Conservation (phyloP, 768 basidiomycete genomes). For the Pleurotus platypus region DNA sequence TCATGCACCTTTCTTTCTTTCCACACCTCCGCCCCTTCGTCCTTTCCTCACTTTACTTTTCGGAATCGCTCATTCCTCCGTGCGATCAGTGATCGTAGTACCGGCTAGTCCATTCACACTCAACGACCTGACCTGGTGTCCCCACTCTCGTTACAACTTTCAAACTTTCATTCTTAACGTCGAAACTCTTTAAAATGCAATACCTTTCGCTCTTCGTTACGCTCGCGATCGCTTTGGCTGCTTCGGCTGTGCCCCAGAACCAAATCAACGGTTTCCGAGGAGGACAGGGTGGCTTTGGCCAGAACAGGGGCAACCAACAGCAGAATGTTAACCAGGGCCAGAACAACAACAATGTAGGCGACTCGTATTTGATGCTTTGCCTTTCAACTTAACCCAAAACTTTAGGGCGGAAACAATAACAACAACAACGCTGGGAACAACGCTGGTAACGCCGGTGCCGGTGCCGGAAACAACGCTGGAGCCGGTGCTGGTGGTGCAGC, state of each 20-base stretch:
- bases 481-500: not conserved
- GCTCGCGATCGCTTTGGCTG: conserved; percentile 22
- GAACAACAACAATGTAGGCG: not conserved
- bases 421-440: conserved; percentile 12
- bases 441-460: not conserved
- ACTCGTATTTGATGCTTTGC: not conserved
- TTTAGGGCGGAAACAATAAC: conserved; percentile 12
- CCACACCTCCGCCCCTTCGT: conserved; percentile 8
- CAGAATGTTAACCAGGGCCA: conserved; percentile 4
- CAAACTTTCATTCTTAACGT: conserved; percentile 8
- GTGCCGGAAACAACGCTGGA: conserved; percentile 10
- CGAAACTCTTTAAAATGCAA: conserved; percentile 26
- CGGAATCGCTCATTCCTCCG: conserved; percentile 6
- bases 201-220: conserved; percentile 21
- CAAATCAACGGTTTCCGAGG: not conserved
- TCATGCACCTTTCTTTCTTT: not conserved
- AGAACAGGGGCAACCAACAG: conserved; percentile 7
- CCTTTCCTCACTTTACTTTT: conserved; percentile 11
- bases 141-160: conserved; percentile 11
- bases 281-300: conserved; percentile 2
- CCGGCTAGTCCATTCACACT: conserved; percentile 8
- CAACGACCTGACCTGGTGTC: conserved; percentile 18
- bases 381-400: not conserved
- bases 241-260: conserved; percentile 12
- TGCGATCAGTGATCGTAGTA: conserved; percentile 7